Evolutionary conservation across 345 rosid species (phyloP).

Genomic region (Draba incana): DNA sequence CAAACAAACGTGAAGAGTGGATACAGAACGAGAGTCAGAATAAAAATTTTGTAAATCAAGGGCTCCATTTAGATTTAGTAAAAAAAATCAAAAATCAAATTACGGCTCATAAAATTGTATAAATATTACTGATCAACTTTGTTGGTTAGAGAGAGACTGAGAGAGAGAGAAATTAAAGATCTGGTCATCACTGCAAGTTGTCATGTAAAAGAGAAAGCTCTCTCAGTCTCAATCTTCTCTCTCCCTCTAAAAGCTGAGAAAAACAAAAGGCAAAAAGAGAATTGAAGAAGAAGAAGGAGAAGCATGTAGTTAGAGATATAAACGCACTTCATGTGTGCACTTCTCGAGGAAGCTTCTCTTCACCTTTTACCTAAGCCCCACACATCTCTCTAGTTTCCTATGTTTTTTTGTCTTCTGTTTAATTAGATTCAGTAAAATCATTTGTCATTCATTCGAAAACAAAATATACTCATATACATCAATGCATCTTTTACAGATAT

Average conservation of each 20-base stretch:
- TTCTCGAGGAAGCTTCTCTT: conserved; percentile 50
- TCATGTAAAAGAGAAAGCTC: conserved; percentile 58
- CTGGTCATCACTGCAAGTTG: conserved; percentile 56
- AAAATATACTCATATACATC: neutral
- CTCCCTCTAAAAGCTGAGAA: conserved; percentile 39
- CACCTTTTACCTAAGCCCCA: conserved; percentile 32
- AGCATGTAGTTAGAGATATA: conserved; percentile 29
- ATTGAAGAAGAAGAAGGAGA: conserved; percentile 41
- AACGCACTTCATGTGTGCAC: conserved; percentile 46
- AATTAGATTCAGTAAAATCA: neutral
- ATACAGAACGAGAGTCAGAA: too few relatives aligned
- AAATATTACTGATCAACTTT: conserved; percentile 22
- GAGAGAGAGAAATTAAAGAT: conserved; percentile 44
- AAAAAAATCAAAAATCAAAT: conserved; percentile 1
- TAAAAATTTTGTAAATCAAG: neutral
- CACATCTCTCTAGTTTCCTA: conserved; percentile 30
- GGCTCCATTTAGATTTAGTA: neutral
- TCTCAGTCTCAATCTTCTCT: conserved; percentile 27
- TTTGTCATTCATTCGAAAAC: too few relatives aligned
- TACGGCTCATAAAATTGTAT: conserved; percentile 14
- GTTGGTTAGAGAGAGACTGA: conserved; percentile 17
- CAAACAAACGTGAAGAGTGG: too few relatives aligned
- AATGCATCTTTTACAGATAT: neutral
- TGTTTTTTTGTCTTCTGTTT: neutral
- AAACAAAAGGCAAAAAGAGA: conserved; percentile 43